Base-by-base conservation (phyloP, 176 grass and related monocot species). In the Lolium perenne region DNA sequence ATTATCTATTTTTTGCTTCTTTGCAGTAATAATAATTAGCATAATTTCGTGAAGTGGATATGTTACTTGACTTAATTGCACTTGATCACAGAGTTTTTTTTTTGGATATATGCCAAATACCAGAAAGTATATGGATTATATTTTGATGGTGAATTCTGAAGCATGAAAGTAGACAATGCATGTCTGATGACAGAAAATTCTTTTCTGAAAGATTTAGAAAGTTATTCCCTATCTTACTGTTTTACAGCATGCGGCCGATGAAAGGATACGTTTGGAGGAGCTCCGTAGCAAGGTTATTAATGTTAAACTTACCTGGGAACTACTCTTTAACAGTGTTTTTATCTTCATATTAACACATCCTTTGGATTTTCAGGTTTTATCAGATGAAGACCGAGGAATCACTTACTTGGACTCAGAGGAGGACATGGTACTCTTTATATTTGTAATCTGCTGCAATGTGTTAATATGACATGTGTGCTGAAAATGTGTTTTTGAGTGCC, bases 221-320 rank as follows among this genome's bases (percentile, higher is more conserved):
- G 46, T 75, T 77, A 71, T 71, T 29, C 38, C 17, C 43, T 66
- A 53, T 82, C 74, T 82, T 60, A 72, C 70, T 89, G 4, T 72
- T 87, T 72, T 94, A 71, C 89, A 98, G 96, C 96, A 98, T 77
- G 96, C 96, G 54, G 96, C 96, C 79, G 96, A 98, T 85, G 93
- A 98, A 89, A 95, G 96, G 75, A 98, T 98, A 86, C 91, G 88
- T 78, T 82, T 98, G 79, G 96, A 98, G 91, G 91, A 95, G 59
- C 91, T 98, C 43, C 96, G 78, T 46, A 89, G 74, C 77, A 93
- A 95, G 93, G 96, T 98, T 87, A n/a, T 54, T 75, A 76, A 74
- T 67, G 71, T 85, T 72, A 50, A 77, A 82, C 18, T 55, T 47
- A 76, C 45, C 67, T 65, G 77, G 26, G 46, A 90, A 58, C 47